Evolutionary conservation across 352 stramenopile genomes (phyloP), one percentile per base, ranked within the genome.

Genomic region (Globisporangium acanthophoron): DNA sequence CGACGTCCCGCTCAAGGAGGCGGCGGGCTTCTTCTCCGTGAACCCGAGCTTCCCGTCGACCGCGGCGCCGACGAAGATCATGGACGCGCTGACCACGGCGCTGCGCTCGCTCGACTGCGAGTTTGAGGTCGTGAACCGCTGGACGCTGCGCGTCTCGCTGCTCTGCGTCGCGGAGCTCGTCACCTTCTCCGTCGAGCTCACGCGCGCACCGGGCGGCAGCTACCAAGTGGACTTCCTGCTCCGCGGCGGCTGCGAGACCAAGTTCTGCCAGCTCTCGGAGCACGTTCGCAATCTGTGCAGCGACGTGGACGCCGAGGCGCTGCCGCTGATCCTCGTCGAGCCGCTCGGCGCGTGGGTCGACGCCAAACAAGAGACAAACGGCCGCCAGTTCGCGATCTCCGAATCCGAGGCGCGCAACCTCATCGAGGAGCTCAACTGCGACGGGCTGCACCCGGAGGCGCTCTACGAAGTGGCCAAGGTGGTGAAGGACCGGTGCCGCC

Each of bases 101-200:
- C 56, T 78, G 12, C 27, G 54, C 4, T 59, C 62, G 11, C 65
- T 88, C n/a, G 65, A 73, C 45, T 87, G 77, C 52, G 65, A 67
- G 5, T 64, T 79, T 21, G 54, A 71, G 2, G 50, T 68, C 13
- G 56, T 73, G 48, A 65, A 69, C 52, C 53, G 57, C 5, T 89
- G 75, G 76, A 70, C 70, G 8, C 56, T 89, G 12, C 57, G 68
- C 21, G 81, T 76, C 20, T 67, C 61, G 52, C 84, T 77, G 66
- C 58, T 92, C 11, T 79, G 80, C 54, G 79, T 90, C 13, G 81
- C 77, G 2, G 79, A 92, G 52, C 71, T 86, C 59, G 73, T 92
- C n/a, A 60, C 53, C 16, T 87, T 92, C 61, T 65, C 57, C 16
- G 64, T 90, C 55, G 60, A 72, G 27, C 65, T 92, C 56, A 72